These are phyloP conservation scores for Russula sp. DNA, from an alignment of 768 basidiomycete species.

Conservation along the genomic window DNA sequence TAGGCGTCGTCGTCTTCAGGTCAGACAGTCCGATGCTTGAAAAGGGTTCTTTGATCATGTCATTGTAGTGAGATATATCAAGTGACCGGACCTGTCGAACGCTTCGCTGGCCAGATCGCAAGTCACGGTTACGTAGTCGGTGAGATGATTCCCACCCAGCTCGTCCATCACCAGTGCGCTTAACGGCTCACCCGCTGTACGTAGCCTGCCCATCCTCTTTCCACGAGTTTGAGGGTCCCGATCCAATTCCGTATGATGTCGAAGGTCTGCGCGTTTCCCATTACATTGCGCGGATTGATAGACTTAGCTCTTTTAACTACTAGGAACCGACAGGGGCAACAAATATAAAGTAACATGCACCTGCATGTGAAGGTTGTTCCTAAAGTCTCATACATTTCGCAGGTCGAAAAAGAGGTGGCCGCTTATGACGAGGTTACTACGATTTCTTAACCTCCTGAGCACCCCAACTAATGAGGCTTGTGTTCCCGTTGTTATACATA, in stretches of 20 bases:
- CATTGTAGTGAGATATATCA: constrained; percentile 81
- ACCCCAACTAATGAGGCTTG: neutral
- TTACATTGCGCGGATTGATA: neutral
- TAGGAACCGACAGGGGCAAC: constrained; percentile 88
- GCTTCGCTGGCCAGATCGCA: constrained; percentile 82
- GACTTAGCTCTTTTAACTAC: neutral
- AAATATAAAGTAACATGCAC: constrained; percentile 59
- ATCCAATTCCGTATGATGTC: constrained; percentile 79
- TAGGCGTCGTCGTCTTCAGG: constrained; percentile 83
- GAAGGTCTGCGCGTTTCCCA: constrained; percentile 47
- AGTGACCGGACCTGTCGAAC: constrained; percentile 94
- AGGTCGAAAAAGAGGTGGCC: constrained; percentile 83
- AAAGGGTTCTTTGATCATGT: neutral
- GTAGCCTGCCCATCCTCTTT: constrained; percentile 78
- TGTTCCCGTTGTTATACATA: constrained; percentile 32
- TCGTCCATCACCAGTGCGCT: neutral
- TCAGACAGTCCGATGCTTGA: constrained; percentile 24
- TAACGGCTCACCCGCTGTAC: neutral
- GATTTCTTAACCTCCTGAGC: neutral
- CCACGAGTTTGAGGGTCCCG: constrained; percentile 89
- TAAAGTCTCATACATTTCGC: neutral
- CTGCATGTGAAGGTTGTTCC: neutral
- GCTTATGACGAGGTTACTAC: constrained; percentile 76
- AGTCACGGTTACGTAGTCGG: constrained; percentile 82
- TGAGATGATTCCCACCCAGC: constrained; percentile 28